Percentiles rank a stretch among this genome's conserved stretches.
Evolutionary conservation across 352 stramenopile genomes (phyloP).

Genomic region (Globisporangium viniferum): DNA sequence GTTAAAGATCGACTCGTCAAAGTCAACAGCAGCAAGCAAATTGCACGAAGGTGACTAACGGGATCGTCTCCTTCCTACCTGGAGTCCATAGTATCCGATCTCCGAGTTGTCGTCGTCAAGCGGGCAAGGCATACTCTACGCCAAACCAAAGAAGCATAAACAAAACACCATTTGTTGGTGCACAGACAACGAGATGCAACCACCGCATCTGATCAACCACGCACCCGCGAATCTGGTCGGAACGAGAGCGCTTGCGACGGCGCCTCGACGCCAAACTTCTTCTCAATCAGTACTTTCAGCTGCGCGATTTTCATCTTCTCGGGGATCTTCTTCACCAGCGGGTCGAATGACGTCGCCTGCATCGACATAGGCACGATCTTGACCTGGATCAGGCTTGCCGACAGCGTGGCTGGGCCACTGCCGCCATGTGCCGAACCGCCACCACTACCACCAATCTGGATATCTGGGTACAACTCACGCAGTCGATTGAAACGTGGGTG

Average conservation of each 20-base stretch:
- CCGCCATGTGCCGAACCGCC: not conserved
- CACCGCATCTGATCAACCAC: not conserved
- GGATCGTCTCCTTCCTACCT: constrained; percentile 30
- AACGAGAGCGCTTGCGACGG: constrained; percentile 59
- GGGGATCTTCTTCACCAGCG: constrained; percentile 64
- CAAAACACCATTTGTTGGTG: not conserved
- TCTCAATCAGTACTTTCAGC: constrained; percentile 65
- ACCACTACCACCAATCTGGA: constrained; percentile 27
- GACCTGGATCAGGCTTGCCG: constrained; percentile 57
- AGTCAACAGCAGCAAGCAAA: too few species aligned
- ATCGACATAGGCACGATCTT: constrained; percentile 75
- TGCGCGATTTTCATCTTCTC: constrained; percentile 77
- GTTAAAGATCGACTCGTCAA: too few species aligned
- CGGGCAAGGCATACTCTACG: constrained; percentile 58
- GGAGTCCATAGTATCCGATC: constrained; percentile 69
- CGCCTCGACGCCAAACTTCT: constrained; percentile 65
- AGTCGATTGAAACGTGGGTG: constrained; percentile 52
- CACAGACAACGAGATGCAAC: too few species aligned
- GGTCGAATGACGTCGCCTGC: constrained; percentile 59
- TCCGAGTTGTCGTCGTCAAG: constrained; percentile 72
- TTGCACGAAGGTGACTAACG: too few species aligned
- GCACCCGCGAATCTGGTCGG: constrained; percentile 49
- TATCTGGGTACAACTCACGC: constrained; percentile 49
- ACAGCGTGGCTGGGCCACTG: constrained; percentile 32
- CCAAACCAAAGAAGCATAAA: not conserved